Base-by-base conservation (phyloP, 768 basidiomycete genomes). In the Dentipellis sp. region DNA sequence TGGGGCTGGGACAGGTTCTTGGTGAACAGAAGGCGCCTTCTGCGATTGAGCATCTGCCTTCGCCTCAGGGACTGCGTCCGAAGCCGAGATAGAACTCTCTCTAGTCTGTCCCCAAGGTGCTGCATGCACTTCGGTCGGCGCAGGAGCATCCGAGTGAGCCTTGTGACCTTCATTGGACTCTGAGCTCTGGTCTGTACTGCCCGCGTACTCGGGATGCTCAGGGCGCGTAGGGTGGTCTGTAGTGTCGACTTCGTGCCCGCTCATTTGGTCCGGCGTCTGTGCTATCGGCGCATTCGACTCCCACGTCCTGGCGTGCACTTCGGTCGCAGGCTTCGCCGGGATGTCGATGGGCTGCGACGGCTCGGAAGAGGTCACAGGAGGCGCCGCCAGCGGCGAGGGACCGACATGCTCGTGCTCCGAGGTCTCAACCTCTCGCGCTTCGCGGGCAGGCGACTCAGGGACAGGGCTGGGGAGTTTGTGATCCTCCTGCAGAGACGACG, bases 391-490 rank as follows among this genome's bases (percentile, higher is more conserved):
- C 5, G 62, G 68, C 1, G 66, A 70, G 4, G 65, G 67, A 16
- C 61, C 64, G 11, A 58, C 56, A 23, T 62, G 45, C 11, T 54
- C 57, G 35, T 61, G 52, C 40, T 56, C 29, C 37, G 61, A 51
- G 11, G 56, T 58, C 11, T 61, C 62, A 10, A 71, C 58, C 3
- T 71, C 76, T 12, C 74, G 79, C 9, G 73, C 77, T 62, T 84
- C 82, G 22, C 83, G 76, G 8, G 75, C 76, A 29, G 86, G 84
- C 2, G 83, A 86, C 65, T 89, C 87, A 1, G 80, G 74, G 56
- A 89, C 86, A 3, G 87, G 84, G 58, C 82, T 84, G 10, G 84
- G 83, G 11, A 72, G 65, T 34, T 61, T 63, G 23, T 63, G 48
- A 11, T 63, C 56, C 3, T 55, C 34, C 12, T 48, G 21, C 21